These are phyloP conservation scores for Straminergon stramineum DNA, from an alignment of 225 moss, liverwort and hornwort genomes.

Conservation along the genomic window DNA sequence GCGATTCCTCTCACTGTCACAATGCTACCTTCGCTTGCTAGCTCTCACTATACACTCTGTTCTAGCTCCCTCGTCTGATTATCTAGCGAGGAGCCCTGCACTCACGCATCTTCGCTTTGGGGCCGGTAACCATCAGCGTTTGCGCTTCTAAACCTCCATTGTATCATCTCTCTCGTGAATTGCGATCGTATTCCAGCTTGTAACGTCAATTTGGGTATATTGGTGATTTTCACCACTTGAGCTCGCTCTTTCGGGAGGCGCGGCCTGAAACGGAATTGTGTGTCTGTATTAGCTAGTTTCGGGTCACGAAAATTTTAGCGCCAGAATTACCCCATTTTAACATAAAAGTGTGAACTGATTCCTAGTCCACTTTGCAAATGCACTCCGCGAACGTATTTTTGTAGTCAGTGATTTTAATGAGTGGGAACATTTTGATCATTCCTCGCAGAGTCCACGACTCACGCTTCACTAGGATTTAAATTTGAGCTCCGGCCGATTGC, in stretches of 20 bases:
- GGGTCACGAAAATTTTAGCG: not conserved
- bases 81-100: too few species aligned
- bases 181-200: not conserved
- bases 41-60: not conserved
- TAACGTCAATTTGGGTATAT: not conserved
- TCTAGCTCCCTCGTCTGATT: not conserved
- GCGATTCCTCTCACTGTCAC: too few species aligned
- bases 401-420: too few species aligned
- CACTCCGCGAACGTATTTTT: not conserved
- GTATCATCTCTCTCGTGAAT: not conserved
- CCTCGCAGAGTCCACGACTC: not conserved
- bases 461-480: not conserved
- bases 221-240: not conserved
- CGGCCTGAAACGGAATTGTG: not conserved
- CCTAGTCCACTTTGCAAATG: not conserved
- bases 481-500: not conserved
- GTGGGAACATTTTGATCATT: not conserved
- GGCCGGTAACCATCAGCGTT: not conserved
- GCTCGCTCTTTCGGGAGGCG: not conserved
- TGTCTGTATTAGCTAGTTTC: not conserved
- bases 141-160: fast-evolving
- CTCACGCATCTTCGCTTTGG: not conserved
- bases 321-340: too few species aligned
- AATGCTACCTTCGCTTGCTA: not conserved
- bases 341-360: too few species aligned